phyloP scores from a whole-genome alignment of 2,329 filamentous ascomycete species.

The Fusarium irregulare region DNA sequence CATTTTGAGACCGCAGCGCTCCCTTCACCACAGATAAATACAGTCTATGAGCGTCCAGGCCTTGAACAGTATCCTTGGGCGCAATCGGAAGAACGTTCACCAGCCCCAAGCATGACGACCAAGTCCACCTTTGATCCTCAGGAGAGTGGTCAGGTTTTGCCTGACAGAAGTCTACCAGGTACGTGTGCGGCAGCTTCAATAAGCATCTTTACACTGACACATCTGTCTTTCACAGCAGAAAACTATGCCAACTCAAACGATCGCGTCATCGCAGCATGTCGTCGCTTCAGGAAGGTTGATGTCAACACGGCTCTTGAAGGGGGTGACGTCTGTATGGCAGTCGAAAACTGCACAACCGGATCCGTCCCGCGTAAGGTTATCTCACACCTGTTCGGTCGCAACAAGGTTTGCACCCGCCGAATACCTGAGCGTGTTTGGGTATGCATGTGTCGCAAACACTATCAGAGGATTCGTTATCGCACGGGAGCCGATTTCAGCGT shows the following conservation, averaged over 20 bases:
- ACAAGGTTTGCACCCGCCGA: constrained; percentile 79
- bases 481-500: constrained; percentile 69
- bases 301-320: constrained; percentile 38
- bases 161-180: constrained; percentile 26
- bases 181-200: background rate
- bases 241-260: constrained; percentile 26
- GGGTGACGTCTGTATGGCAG: constrained; percentile 63
- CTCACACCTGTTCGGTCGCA: constrained; percentile 84
- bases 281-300: constrained; percentile 29
- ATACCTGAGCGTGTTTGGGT: constrained; percentile 80
- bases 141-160: constrained; percentile 9
- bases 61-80: constrained; percentile 30
- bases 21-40: constrained; percentile 27
- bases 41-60: constrained; percentile 22
- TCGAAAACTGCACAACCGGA: constrained; percentile 67
- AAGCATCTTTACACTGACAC: constrained; percentile 3
- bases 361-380: constrained; percentile 78
- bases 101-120: constrained; percentile 15
- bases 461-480: constrained; percentile 80
- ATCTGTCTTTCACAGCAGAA: background rate
- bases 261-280: constrained; percentile 38
- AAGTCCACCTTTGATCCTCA: constrained; percentile 25
- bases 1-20: constrained; percentile 29
- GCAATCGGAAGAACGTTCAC: constrained; percentile 23
- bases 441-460: constrained; percentile 83